Base-by-base conservation (phyloP, 345 rosid species). In the Capsella bursapastoris region DNA sequence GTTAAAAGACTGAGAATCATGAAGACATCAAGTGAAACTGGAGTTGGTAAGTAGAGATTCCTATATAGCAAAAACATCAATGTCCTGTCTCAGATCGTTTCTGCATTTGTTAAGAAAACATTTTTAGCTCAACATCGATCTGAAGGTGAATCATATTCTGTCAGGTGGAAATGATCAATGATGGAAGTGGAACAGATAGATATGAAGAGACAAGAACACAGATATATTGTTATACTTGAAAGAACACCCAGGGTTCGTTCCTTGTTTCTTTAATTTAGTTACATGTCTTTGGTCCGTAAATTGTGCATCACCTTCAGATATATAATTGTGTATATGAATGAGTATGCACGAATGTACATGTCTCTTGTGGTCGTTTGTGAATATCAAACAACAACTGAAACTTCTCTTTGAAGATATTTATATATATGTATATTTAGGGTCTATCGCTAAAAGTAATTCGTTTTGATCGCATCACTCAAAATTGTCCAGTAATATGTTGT, bases 1-100 rank as follows among this genome's bases (percentile, higher is more conserved):
- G 92, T 92, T 76, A 89, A 82, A 83, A 89, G 97, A 86, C 89
- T 95, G 56, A 82, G 90, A 83, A 90, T 95, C 81, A 90, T 86
- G 93, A 85, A 89, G 82, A 80, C 71, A 48, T 53, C 77, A 58
- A 66, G 84, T 28, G 97, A 87, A 55, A 89, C 82, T 28, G 87
- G 96, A 80, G 79, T 84, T 22, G 88, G 89, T 79, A 83, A 86
- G 61, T 70, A 64, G 44, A 49, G 43, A 12, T 53, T 43, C n/a
- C 8, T 50, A 5, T 16, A 10, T 51, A 34, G 44, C 32, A 38
- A 22, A 61, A 51, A 32, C 15, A 12, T 13, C 50, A 61, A 8
- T 56, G 22, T 40, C 60, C 16, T 37, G 40, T 38, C 3, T 60
- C 49, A 60, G 11, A 59, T 47, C 18, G 18, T 18, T 18, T 18